phyloP scores from a whole-genome alignment of 345 rosid genomes.

The Syzygium jambos region DNA sequence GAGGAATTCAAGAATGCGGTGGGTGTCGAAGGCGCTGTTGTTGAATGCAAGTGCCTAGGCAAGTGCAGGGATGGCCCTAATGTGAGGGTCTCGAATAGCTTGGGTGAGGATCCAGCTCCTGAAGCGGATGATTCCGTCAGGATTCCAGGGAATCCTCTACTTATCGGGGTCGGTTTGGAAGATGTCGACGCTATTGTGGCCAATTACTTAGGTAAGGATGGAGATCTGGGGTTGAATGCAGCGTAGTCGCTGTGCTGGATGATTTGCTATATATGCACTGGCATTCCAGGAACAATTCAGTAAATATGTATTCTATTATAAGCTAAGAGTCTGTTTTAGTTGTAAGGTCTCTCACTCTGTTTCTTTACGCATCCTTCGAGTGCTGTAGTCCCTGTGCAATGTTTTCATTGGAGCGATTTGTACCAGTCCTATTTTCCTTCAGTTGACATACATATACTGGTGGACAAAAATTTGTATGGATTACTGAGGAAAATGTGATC shows the following conservation, averaged over 20 bases:
- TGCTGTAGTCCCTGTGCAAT: not conserved
- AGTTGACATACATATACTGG: not conserved
- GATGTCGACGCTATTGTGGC: constrained; percentile 51
- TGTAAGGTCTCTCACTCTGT: not conserved
- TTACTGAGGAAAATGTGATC: not conserved
- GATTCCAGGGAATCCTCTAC: constrained; percentile 38
- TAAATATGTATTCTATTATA: not conserved
- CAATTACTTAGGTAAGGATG: constrained; percentile 20
- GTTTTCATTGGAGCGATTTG: not conserved
- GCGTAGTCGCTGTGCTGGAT: not conserved
- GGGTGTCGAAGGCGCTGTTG: constrained; percentile 37
- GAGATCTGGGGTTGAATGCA: constrained; percentile 3
- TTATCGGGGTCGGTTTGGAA: constrained; percentile 56
- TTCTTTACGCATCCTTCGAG: not conserved
- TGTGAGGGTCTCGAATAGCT: constrained; percentile 27
- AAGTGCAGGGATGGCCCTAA: constrained; percentile 75
- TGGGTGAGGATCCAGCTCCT: not conserved
- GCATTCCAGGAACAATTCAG: not conserved
- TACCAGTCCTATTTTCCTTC: not conserved
- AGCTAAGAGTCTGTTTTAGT: not conserved
- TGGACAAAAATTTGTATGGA: not conserved
- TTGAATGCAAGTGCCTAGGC: constrained; percentile 72
- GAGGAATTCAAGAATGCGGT: constrained; percentile 45
- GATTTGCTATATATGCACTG: not conserved
- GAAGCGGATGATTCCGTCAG: constrained; percentile 13